Percentiles rank a stretch among this genome's conserved stretches.
Conservation (phyloP, 495 filamentous ascomycete genomes). For the Hypoxylon crocopeplum region DNA sequence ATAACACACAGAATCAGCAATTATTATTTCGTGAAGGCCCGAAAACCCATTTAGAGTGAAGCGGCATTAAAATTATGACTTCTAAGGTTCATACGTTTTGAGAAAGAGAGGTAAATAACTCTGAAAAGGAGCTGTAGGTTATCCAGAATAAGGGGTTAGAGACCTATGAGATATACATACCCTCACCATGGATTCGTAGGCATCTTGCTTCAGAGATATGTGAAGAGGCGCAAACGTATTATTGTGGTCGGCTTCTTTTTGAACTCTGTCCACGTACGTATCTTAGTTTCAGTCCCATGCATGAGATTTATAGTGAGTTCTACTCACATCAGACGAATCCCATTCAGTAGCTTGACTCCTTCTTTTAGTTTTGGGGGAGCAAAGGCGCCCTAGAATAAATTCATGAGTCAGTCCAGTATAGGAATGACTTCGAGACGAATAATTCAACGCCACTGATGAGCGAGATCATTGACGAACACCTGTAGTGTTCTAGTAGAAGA, state of each 20-base stretch:
- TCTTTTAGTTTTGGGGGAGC: constrained; percentile 46
- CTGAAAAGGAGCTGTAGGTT: not conserved
- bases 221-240: constrained; percentile 59
- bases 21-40: not conserved
- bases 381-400: constrained; percentile 54
- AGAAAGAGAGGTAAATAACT: too few relatives aligned
- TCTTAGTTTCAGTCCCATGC: not conserved
- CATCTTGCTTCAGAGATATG: constrained; percentile 49
- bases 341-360: constrained; percentile 50
- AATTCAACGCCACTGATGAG: not conserved
- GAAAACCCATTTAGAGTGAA: not conserved
- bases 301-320: not conserved
- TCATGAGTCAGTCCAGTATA: constrained; percentile 1
- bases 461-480: not conserved
- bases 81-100: too few relatives aligned
- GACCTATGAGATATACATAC: constrained; percentile 13
- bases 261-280: constrained; percentile 47
- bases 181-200: constrained; percentile 47
- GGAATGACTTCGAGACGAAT: not conserved
- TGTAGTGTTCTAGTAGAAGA: too few relatives aligned
- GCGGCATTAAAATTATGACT: not conserved
- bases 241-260: constrained; percentile 55
- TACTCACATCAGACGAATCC: constrained; percentile 59
- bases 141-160: not conserved
- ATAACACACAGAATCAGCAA: constrained; percentile 44